Conservation (phyloP, 2,329 filamentous ascomycete species). For the Chaetoscypha palmicola region DNA sequence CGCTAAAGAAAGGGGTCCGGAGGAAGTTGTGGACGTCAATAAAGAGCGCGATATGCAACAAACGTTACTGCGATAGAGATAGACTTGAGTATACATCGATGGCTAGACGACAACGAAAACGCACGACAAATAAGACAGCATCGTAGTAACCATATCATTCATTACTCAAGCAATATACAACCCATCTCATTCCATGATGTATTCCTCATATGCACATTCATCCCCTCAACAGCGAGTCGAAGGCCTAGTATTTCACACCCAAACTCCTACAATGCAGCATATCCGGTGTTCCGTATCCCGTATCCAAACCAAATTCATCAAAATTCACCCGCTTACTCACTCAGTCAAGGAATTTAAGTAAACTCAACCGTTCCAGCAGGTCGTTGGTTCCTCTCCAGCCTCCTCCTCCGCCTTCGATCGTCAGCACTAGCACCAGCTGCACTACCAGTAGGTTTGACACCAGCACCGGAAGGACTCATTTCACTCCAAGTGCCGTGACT, state of each 20-base stretch:
- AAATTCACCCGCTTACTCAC: no score
- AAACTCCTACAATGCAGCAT: slow-evolving; percentile 8
- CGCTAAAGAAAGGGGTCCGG: no score
- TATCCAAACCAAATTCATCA: no score
- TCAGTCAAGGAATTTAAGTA: slow-evolving; percentile 12
- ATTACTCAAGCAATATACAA: background rate
- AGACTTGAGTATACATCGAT: no score
- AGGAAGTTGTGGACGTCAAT: no score
- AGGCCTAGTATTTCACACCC: slow-evolving; percentile 3
- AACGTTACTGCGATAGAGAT: no score
- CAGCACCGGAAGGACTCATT: slow-evolving; percentile 23
- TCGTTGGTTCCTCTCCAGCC: slow-evolving; percentile 42
- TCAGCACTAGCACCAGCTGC: slow-evolving; percentile 33
- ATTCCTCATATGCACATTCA: no score
- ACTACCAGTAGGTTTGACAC: slow-evolving; percentile 2
- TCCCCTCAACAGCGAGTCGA: no score
- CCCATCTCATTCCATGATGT: background rate
- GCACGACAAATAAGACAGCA: no score
- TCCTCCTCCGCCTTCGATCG: slow-evolving; percentile 48
- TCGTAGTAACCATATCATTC: no score
- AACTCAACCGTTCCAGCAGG: slow-evolving; percentile 19
- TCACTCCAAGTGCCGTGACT: slow-evolving; percentile 30
- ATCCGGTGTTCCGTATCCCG: slow-evolving; percentile 4
- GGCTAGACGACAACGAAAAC: no score
- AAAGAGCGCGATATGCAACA: no score